Evolutionary conservation across 108 stramenopile species (phyloP).

Genomic region (Poteriospumella lacustris): DNA sequence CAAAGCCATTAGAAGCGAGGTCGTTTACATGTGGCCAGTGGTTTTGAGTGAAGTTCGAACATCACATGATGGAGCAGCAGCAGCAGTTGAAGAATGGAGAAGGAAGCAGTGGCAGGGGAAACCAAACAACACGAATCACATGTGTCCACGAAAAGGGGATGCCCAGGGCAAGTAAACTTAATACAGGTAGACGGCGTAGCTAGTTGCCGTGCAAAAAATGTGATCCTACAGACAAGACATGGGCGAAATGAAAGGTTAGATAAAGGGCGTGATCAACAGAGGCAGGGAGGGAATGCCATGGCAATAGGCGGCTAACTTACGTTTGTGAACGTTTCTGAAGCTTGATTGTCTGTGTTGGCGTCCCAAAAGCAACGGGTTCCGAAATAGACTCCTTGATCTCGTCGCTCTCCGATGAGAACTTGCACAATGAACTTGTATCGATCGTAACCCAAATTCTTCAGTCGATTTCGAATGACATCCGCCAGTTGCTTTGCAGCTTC

Average conservation of each 20-base stretch:
- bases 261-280: not conserved
- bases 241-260: not conserved
- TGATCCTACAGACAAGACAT: not conserved
- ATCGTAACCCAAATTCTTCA: conserved; percentile 13
- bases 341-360: not conserved
- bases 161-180: too few relatives aligned
- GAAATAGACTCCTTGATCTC: conserved; percentile 9
- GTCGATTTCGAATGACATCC: not conserved
- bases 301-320: too few relatives aligned
- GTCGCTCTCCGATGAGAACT: conserved; percentile 4
- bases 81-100: too few relatives aligned
- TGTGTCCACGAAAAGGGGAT: too few relatives aligned
- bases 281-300: not conserved
- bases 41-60: too few relatives aligned
- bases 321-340: not conserved
- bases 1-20: too few relatives aligned
- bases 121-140: too few relatives aligned
- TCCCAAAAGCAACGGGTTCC: conserved; percentile 12
- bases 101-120: too few relatives aligned
- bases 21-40: too few relatives aligned
- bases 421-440: conserved; percentile 4
- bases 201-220: not conserved
- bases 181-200: not conserved
- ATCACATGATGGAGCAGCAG: too few relatives aligned
- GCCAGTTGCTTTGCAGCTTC: not conserved